Evolutionary conservation across 73 alveolate genomes (phyloP), one percentile per base, ranked within the genome.

Genomic region (Paraurostyla sp.): DNA sequence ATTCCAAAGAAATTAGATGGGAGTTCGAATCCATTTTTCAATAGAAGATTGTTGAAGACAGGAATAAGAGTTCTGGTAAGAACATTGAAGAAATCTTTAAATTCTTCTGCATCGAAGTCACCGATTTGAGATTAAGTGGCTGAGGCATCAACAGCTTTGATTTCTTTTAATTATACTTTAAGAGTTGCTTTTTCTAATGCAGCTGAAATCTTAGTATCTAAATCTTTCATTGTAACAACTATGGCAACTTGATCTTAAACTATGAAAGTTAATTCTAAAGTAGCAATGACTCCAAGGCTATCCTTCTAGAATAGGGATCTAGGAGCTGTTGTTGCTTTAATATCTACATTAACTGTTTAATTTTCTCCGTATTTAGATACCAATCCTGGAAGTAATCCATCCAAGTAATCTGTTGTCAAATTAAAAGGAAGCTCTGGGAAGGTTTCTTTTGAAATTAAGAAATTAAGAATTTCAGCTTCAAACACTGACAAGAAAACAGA

Each of bases 361-460:
- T 49, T 73, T 22, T 75, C 33, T 9, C 87, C 87, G 40, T 46
- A 75, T 36, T 75, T 75, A 32, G 71, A 71, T 16, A 13, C 87
- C n/a, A 75, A 2, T 6, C 87, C 87, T 46, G 87, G 87, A 1
- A 75, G 40, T 11, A 75, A 30, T 7, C 87, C 87, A 2, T 75
- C 87, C 48, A 75, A 4, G 59, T n/a, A n/a, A n/a, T n/a, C n/a
- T n/a, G 89, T 78, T 35, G 89, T 51, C 32, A 78, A 58, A 4
- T 65, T 13, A 11, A 7, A 15, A 23, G 82, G 36, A 23, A 30
- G 43, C 11, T 29, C 32, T 25, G 76, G 80, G 20, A 78, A 13
- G 3, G 62, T 54, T 2, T 23, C 78, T 30, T n/a, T 18, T 2
- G 6, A 18, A 6, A 78, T 4, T 16, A n/a, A 9, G 41, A 18